A percentile compares a stretch with the other conserved stretches of the same genome.
These are phyloP conservation scores for Hirsutella thompsonii DNA, from an alignment of 2,329 filamentous ascomycete species.

Conservation along the genomic window DNA sequence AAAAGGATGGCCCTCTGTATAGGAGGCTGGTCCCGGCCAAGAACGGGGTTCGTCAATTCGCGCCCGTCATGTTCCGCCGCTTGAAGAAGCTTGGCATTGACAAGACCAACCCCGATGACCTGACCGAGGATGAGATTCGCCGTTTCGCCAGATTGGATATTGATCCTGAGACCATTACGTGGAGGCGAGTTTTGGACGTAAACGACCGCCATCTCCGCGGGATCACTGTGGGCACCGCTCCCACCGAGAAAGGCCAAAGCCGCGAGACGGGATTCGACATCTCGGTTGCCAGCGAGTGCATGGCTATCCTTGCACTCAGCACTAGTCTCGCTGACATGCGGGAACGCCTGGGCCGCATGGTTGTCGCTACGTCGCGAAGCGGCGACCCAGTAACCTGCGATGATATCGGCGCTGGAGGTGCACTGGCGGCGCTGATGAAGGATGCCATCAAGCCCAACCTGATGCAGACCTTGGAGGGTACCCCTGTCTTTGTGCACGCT, in stretches of 20 bases:
- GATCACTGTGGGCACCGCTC: conserved; percentile 75
- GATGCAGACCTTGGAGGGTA: conserved; percentile 96
- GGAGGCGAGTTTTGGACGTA: conserved; percentile 90
- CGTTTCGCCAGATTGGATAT: conserved; percentile 92
- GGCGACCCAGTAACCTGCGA: conserved; percentile 94
- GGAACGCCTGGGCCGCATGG: conserved; percentile 88
- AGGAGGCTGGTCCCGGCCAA: conserved; percentile 77
- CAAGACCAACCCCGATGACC: conserved; percentile 84
- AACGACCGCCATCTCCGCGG: conserved; percentile 90
- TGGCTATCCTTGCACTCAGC: conserved; percentile 93
- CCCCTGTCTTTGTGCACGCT: conserved; percentile 93
- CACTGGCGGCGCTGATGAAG: conserved; percentile 88
- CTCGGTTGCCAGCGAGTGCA: conserved; percentile 92
- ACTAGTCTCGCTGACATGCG: conserved; percentile 81
- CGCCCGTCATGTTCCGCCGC: conserved; percentile 82
- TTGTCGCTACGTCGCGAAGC: conserved; percentile 72
- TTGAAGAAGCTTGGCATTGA: conserved; percentile 92
- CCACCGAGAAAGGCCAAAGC: conserved; percentile 80
- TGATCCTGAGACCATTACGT: conserved; percentile 93
- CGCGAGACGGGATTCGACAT: conserved; percentile 95
- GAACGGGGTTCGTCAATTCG: conserved; percentile 79
- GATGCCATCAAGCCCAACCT: conserved; percentile 98
- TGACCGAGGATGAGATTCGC: conserved; percentile 78
- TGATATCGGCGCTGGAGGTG: conserved; percentile 85
- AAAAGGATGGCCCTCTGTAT: conserved; percentile 82